Conservation (phyloP, 345 rosid genomes). For the Rhodomyrtus tomentosa region DNA sequence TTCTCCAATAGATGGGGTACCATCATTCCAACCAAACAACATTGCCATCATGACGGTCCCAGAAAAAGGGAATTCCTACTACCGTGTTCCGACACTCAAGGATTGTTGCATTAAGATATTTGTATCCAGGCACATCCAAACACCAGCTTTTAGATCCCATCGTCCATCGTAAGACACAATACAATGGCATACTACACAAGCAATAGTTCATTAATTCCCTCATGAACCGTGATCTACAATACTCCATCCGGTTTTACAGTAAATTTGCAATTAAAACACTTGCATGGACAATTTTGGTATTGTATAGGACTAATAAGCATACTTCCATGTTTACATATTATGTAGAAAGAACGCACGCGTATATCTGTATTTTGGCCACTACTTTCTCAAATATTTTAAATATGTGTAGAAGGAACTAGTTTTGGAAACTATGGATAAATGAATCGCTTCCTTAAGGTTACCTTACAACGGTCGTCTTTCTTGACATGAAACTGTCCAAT, state of each 20-base stretch:
- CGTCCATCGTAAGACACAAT: not conserved
- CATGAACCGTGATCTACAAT: not conserved
- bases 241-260: not conserved
- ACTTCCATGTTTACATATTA: not conserved
- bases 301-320: not conserved
- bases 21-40: not conserved
- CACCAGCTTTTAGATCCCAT: not conserved
- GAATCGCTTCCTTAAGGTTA: not conserved
- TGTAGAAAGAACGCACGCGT: not conserved
- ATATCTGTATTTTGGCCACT: not conserved
- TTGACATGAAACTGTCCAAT: not conserved
- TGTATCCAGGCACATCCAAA: not conserved
- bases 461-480: constrained; percentile 22
- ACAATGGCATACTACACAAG: not conserved
- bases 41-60: not conserved
- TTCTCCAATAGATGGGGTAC: not conserved
- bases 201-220: not conserved
- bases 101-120: not conserved
- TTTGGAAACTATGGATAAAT: not conserved
- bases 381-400: not conserved
- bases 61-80: no score
- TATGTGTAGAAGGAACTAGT: not conserved
- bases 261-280: not conserved
- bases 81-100: no score
- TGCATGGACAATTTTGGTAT: not conserved